Evolutionary conservation across 2,329 filamentous ascomycete species (phyloP).

Genomic region (Neodidymelliopsis sp.): DNA sequence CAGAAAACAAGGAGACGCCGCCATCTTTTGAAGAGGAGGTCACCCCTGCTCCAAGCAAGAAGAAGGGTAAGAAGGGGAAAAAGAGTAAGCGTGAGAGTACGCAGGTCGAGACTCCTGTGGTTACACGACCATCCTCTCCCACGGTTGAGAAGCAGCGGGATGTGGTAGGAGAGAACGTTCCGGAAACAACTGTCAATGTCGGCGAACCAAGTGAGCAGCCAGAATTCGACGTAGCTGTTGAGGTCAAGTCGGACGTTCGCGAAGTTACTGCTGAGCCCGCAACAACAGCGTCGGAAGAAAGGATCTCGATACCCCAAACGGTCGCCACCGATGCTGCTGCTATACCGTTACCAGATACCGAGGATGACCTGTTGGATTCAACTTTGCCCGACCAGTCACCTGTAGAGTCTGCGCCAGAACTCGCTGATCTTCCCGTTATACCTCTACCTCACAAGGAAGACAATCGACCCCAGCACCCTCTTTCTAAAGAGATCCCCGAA

Average conservation of each 20-base stretch:
- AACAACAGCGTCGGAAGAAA: too few relatives aligned
- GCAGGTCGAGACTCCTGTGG: conserved; percentile 17
- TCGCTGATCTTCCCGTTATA: not conserved
- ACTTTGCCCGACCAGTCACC: not conserved
- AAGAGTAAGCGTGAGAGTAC: conserved; percentile 33
- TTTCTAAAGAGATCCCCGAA: not conserved
- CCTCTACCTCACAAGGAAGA: not conserved
- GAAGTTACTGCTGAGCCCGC: too few relatives aligned
- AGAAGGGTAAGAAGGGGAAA: conserved; percentile 40
- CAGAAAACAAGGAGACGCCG: not conserved
- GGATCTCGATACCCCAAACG: too few relatives aligned
- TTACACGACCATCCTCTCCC: conserved; percentile 12
- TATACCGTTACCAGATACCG: not conserved
- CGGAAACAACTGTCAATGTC: not conserved
- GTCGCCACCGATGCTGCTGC: not conserved
- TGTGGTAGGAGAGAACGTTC: not conserved
- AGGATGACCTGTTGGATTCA: not conserved
- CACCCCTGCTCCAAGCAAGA: conserved; percentile 24
- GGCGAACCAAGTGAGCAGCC: not conserved
- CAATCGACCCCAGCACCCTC: not conserved
- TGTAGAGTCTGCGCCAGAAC: too few relatives aligned
- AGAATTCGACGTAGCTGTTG: not conserved
- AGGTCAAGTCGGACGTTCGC: too few relatives aligned
- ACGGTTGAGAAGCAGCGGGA: conserved; percentile 6
- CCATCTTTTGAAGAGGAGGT: conserved; percentile 5